phyloP scores from a whole-genome alignment of 495 filamentous ascomycete species.

The Bacidia rubella region DNA sequence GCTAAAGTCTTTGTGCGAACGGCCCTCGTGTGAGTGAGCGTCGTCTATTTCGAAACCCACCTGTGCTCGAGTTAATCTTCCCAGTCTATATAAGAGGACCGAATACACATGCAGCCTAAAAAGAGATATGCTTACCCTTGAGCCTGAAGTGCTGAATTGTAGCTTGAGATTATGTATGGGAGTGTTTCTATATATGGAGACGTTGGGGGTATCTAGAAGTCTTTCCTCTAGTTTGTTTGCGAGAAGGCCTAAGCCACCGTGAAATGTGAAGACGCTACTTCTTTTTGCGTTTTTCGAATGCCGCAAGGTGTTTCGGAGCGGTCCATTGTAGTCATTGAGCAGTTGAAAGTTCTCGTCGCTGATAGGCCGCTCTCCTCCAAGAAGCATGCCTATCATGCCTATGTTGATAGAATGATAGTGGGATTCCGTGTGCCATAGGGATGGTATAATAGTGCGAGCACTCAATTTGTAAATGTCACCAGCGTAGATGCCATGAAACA shows the following conservation, averaged over 20 bases:
- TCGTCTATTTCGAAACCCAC: conserved; percentile 2
- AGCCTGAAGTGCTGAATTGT: conserved; percentile 2
- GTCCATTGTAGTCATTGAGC: conserved; percentile 14
- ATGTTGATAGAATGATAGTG: conserved; percentile 22
- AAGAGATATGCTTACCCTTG: conserved; percentile 17
- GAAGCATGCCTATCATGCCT: conserved; percentile 10
- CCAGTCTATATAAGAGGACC: no score
- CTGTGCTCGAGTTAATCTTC: neutral
- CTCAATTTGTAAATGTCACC: conserved; percentile 78
- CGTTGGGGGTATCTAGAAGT: conserved; percentile 33
- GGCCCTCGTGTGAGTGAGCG: neutral
- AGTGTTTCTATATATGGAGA: conserved; percentile 37
- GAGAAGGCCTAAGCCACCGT: conserved; percentile 43
- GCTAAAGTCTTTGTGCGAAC: conserved; percentile 30
- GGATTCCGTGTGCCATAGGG: conserved; percentile 38
- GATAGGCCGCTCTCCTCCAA: conserved; percentile 4
- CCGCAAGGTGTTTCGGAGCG: conserved; percentile 3
- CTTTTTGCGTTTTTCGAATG: conserved; percentile 6
- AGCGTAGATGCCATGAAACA: conserved; percentile 89
- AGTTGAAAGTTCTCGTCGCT: conserved; percentile 18
- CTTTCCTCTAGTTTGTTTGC: conserved; percentile 31
- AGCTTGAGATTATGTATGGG: conserved; percentile 25
- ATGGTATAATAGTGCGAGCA: conserved; percentile 45
- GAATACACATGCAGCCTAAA: neutral
- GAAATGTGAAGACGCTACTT: conserved; percentile 47